A percentile compares a stretch with the other conserved stretches of the same genome.
Evolutionary conservation across 176 grass and related monocot species (phyloP).

Genomic region (Aegilops bicornis): DNA sequence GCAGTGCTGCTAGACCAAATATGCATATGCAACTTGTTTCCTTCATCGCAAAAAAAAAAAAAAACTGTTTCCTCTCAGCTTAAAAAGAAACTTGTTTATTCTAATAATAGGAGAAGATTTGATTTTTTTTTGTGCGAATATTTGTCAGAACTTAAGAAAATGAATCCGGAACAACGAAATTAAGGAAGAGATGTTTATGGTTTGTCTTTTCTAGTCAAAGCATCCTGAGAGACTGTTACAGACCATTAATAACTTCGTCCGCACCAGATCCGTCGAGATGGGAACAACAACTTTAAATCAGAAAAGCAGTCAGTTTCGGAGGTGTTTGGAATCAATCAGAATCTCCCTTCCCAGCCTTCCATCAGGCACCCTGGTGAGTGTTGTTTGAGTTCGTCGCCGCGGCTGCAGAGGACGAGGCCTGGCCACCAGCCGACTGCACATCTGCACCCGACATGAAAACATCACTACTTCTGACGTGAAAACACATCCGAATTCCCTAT

Average conservation of each 20-base stretch:
- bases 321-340: slow-evolving; percentile 12
- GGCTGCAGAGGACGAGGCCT: slow-evolving; percentile 16
- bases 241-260: slow-evolving; percentile 51
- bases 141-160: not conserved
- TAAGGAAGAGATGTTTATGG: not conserved
- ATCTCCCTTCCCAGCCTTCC: not conserved
- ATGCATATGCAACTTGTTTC: no score
- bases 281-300: not conserved
- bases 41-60: no score
- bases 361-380: slow-evolving; percentile 30
- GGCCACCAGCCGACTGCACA: slow-evolving; percentile 14
- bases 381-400: not conserved
- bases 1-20: no score
- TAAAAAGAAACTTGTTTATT: no score
- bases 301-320: slow-evolving; percentile 11
- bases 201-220: not conserved
- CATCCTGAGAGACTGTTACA: slow-evolving; percentile 44
- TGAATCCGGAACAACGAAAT: not conserved
- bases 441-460: slow-evolving; percentile 9
- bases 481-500: not conserved
- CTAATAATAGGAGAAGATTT: not conserved
- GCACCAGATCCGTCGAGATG: slow-evolving; percentile 38
- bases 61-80: no score
- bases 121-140: not conserved
- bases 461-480: not conserved